Conservation (phyloP, 306 rosid species). For the Ormosia semicastrata region DNA sequence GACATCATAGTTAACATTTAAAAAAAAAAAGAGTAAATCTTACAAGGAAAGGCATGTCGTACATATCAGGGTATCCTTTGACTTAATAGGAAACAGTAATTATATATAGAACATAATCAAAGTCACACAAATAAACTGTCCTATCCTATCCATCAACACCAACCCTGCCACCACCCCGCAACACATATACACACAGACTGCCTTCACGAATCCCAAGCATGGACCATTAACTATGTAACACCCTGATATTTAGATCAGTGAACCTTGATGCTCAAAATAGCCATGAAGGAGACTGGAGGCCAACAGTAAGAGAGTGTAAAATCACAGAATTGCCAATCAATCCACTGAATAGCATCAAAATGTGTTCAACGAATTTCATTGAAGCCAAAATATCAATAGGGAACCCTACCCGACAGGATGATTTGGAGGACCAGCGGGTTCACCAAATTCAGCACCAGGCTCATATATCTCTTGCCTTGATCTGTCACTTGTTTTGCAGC, state of each 20-base stretch:
- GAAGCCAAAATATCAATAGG: neutral
- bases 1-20: neutral
- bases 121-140: neutral
- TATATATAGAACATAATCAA: neutral
- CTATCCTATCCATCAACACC: neutral
- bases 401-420: conserved; percentile 50
- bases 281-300: neutral
- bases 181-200: neutral
- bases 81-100: neutral
- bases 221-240: neutral
- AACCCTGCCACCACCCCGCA: neutral
- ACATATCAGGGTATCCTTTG: neutral
- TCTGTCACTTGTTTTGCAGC: conserved; percentile 49
- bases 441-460: conserved; percentile 39
- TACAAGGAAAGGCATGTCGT: neutral
- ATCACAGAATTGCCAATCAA: neutral
- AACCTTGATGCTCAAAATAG: neutral
- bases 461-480: conserved; percentile 31
- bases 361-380: neutral
- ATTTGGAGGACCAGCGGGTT: conserved; percentile 39
- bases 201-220: neutral
- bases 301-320: neutral
- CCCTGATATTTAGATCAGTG: neutral
- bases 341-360: neutral
- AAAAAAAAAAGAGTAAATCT: neutral